Evolutionary conservation across 306 rosid genomes (phyloP), one percentile per base, ranked within the genome.

Genomic region (Hippophae tibetana): DNA sequence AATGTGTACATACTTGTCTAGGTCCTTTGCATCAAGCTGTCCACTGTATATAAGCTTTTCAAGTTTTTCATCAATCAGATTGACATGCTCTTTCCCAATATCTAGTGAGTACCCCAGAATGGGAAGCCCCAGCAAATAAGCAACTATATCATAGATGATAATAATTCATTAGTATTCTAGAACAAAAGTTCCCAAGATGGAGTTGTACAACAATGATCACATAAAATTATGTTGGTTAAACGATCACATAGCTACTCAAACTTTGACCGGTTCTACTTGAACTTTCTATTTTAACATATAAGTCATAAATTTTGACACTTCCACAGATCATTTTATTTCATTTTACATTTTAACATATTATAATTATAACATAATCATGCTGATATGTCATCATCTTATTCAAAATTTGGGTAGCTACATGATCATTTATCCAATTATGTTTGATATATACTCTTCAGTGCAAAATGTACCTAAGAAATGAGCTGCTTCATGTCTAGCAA

Each of bases 11-110:
- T 49, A 84, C 96, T 81, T 82, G 67, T 88, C 94, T 57, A 80
- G 82, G 74, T 92, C 98, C 80, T 83, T 83, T 40, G 89, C 68
- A 71, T 87, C 98, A 78, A 92, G 87, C 78, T 87, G 87, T 40
- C 95, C 95, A 10, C 96, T 85, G 69, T 87, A 92, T 62, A 87
- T 86, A 61, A 83, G 75, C 72, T 87, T 92, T 70, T 87, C 89
- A 54, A 92, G 83, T 69, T 82, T 84, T 70, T 83, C 78, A 53
- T 92, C 95, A 69, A 80, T 79, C 74, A 92, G 95, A 76, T 92
- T 92, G 78, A 92, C 96, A 73, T 92, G 83, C 80, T 85, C 98
- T 72, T 87, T 92, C 58, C 98, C 96, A 76, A 92, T 92, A 78
- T 92, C 98, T 63, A 85, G 70, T 0, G 98, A 92, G 65, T 85